A percentile compares a stretch with the other conserved stretches of the same genome.
Conservation (phyloP, 176 grass and related monocot genomes). For the Phoenix dactylifera region DNA sequence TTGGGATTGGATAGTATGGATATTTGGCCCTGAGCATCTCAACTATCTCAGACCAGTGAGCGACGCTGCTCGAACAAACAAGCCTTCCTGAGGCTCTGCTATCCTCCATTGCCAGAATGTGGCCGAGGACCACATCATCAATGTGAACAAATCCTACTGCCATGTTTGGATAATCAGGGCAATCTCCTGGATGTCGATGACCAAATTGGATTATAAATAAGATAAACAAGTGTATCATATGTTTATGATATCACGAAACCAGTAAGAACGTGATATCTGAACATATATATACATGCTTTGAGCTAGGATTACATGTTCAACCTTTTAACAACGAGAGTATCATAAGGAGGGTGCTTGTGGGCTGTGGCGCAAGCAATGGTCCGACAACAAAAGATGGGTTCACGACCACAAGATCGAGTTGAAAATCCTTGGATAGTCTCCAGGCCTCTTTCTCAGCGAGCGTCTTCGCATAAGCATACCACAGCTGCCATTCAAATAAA, state of each 20-base stretch:
- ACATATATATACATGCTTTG: too few relatives aligned
- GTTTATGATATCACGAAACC: too few relatives aligned
- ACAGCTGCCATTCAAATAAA: conserved; percentile 31
- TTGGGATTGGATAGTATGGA: conserved; percentile 47
- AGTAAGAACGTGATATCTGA: too few relatives aligned
- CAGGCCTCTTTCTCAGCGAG: conserved; percentile 84
- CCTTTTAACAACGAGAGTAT: conserved; percentile 56
- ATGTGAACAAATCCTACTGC: conserved; percentile 75
- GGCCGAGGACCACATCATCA: conserved; percentile 55
- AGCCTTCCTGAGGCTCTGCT: conserved; percentile 44
- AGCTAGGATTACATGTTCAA: background rate
- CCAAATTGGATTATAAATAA: too few relatives aligned
- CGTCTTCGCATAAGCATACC: conserved; percentile 88
- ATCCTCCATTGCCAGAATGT: conserved; percentile 87
- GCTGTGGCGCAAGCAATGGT: conserved; percentile 27
- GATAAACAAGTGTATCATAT: too few relatives aligned
- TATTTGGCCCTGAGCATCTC: conserved; percentile 40
- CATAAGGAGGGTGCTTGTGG: conserved; percentile 48
- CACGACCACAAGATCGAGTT: conserved; percentile 58
- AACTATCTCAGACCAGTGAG: conserved; percentile 71
- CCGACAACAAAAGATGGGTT: conserved; percentile 86
- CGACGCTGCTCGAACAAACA: conserved; percentile 54
- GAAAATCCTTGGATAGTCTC: conserved; percentile 45
- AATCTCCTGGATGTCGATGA: conserved; percentile 19
- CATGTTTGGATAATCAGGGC: conserved; percentile 46